Conservation (phyloP, 106 monocot genomes). For the Dioscorea zingiberensis region DNA sequence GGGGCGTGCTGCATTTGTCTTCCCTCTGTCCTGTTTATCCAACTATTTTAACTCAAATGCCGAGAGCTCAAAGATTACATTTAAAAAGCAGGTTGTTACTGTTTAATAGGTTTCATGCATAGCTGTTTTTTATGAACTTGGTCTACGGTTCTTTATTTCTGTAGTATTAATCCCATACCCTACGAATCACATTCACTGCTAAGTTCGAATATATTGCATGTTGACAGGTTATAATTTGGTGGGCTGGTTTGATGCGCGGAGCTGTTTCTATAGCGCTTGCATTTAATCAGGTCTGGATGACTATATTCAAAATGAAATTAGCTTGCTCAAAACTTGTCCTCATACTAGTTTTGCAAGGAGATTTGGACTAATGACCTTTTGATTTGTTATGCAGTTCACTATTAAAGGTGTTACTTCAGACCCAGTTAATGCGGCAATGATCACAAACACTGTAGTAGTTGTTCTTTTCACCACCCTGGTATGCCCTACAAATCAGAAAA, state of each 20-base stretch:
- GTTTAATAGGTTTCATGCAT: neutral
- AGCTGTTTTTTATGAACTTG: too few relatives aligned
- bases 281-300: constrained; percentile 60
- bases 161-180: too few relatives aligned
- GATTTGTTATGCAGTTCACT: constrained; percentile 46
- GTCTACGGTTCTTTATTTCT: too few relatives aligned
- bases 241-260: constrained; percentile 94
- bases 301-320: neutral
- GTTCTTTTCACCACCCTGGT: constrained; percentile 91
- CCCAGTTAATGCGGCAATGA: constrained; percentile 76
- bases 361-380: neutral
- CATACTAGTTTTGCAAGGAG: too few relatives aligned
- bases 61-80: constrained; percentile 41
- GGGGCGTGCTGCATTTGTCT: constrained; percentile 85
- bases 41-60: constrained; percentile 49
- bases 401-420: constrained; percentile 64
- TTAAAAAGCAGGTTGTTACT: constrained; percentile 82
- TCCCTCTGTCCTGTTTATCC: constrained; percentile 64
- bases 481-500: neutral
- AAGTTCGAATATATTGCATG: neutral
- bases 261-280: constrained; percentile 86
- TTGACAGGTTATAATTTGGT: constrained; percentile 79
- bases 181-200: too few relatives aligned
- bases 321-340: too few relatives aligned
- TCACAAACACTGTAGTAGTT: constrained; percentile 76